Evolutionary conservation across 306 rosid genomes (phyloP).

Genomic region (Psophocarpus tetragonolobus): DNA sequence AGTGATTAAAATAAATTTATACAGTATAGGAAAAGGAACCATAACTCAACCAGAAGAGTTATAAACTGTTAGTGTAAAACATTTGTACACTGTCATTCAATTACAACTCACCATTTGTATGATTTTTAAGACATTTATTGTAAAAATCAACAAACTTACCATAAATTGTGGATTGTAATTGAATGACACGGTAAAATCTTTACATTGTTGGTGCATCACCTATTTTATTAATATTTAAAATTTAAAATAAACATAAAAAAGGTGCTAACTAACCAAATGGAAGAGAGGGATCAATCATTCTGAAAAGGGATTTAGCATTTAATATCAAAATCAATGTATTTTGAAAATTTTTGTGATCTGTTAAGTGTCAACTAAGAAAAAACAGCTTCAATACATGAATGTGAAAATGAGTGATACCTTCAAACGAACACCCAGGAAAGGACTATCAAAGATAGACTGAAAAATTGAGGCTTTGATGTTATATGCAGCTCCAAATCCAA

Average conservation of each 20-base stretch:
- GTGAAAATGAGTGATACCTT: constrained; percentile 59
- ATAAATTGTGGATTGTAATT: too few relatives aligned
- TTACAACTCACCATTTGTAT: too few relatives aligned
- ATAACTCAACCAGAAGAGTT: constrained; percentile 5
- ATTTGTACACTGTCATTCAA: too few relatives aligned
- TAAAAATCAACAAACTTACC: too few relatives aligned
- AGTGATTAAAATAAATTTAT: constrained; percentile 7
- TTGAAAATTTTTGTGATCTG: background rate
- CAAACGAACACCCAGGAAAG: constrained; percentile 71
- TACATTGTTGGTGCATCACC: too few relatives aligned
- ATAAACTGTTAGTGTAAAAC: too few relatives aligned
- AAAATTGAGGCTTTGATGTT: constrained; percentile 70
- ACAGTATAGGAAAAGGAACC: constrained; percentile 18
- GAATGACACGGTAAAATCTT: too few relatives aligned
- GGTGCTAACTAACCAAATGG: constrained; percentile 22
- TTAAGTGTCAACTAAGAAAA: constrained; percentile 27
- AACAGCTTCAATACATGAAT: constrained; percentile 7
- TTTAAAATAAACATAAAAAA: constrained; percentile 17
- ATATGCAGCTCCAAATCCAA: constrained; percentile 92
- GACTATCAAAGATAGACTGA: constrained; percentile 76
- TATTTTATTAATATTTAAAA: too few relatives aligned
- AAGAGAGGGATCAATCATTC: background rate
- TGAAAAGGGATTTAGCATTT: constrained; percentile 15
- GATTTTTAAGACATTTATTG: too few relatives aligned
- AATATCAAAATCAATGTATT: background rate